These are phyloP conservation scores for Cercospora sojina DNA, from an alignment of 2,329 filamentous ascomycete genomes.

Conservation along the genomic window DNA sequence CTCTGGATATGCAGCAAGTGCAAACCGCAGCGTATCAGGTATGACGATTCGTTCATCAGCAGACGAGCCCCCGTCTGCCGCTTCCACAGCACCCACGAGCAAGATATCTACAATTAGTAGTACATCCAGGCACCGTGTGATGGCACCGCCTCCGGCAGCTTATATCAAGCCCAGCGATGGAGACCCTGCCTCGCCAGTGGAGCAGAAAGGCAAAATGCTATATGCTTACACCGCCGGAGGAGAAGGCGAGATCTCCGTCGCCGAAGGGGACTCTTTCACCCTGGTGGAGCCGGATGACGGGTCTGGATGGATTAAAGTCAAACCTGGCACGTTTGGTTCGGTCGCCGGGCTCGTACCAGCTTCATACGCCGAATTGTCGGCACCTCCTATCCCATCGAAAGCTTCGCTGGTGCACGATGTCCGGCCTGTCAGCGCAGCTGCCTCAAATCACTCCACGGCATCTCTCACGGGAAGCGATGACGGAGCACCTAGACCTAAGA, in stretches of 20 bases:
- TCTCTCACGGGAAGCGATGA: constrained; percentile 59
- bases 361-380: constrained; percentile 70
- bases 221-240: constrained; percentile 80
- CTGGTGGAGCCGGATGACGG: constrained; percentile 89
- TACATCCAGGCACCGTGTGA: constrained; percentile 63
- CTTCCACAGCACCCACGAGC: constrained; percentile 16
- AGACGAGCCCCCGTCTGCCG: constrained; percentile 23
- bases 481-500: constrained; percentile 56
- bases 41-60: constrained; percentile 53
- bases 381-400: constrained; percentile 22
- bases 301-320: constrained; percentile 86
- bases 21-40: constrained; percentile 71
- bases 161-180: constrained; percentile 67
- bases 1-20: constrained; percentile 81
- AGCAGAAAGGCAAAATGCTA: constrained; percentile 81
- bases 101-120: constrained; percentile 25
- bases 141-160: constrained; percentile 81
- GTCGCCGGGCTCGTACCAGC: constrained; percentile 85
- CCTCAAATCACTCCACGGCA: constrained; percentile 56
- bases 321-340: constrained; percentile 52
- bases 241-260: constrained; percentile 76
- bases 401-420: background rate
- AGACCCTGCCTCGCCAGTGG: constrained; percentile 43
- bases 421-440: constrained; percentile 55
- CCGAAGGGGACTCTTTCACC: constrained; percentile 73